A percentile compares a stretch with the other conserved stretches of the same genome.
phyloP scores from a whole-genome alignment of 257 asterid species.

The Anisodus tanguticus region DNA sequence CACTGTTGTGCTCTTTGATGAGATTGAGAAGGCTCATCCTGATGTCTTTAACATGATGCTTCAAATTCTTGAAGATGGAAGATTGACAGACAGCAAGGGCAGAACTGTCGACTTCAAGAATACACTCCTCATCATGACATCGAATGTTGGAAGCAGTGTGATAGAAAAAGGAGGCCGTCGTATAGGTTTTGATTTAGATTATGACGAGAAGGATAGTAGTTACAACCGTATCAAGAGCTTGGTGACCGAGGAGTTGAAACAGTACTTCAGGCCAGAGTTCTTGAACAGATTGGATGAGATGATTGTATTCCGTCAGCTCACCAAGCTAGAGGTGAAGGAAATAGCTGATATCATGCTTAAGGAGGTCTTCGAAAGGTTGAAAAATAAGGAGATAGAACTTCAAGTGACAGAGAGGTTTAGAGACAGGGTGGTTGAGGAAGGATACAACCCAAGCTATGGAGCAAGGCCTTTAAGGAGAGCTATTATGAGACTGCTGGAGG shows the following conservation, averaged over 20 bases:
- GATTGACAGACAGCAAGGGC: constrained; percentile 87
- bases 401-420: constrained; percentile 67
- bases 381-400: constrained; percentile 58
- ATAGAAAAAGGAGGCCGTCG: constrained; percentile 68
- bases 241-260: constrained; percentile 68
- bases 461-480: constrained; percentile 89
- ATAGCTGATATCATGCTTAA: constrained; percentile 74
- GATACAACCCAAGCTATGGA: constrained; percentile 73
- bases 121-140: constrained; percentile 83
- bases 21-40: constrained; percentile 83
- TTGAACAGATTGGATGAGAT: constrained; percentile 81
- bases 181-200: constrained; percentile 64
- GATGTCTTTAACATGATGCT: constrained; percentile 85
- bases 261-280: constrained; percentile 78
- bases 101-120: constrained; percentile 80
- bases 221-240: constrained; percentile 68
- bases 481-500: constrained; percentile 79
- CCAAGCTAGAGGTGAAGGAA: constrained; percentile 73
- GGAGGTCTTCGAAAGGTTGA: constrained; percentile 70
- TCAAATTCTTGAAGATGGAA: constrained; percentile 85
- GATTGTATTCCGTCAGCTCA: constrained; percentile 77
- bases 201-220: constrained; percentile 66
- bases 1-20: constrained; percentile 75
- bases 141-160: constrained; percentile 75
- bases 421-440: constrained; percentile 71